phyloP scores from a whole-genome alignment of 768 basidiomycete species.

The Trametes villosa region DNA sequence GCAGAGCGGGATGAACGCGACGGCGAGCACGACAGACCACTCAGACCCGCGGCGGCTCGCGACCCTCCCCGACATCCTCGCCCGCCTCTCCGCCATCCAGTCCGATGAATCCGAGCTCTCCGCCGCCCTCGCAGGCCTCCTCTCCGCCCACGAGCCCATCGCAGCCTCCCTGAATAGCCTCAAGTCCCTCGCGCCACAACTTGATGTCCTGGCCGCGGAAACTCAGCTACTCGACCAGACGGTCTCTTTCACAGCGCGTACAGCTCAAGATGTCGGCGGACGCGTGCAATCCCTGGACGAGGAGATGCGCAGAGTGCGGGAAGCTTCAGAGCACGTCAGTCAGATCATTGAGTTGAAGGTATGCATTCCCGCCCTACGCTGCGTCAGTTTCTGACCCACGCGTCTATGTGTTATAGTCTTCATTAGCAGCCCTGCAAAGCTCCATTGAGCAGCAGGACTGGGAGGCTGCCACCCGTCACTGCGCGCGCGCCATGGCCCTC shows the following conservation, averaged over 20 bases:
- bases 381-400: not conserved
- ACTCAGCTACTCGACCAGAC: constrained; percentile 56
- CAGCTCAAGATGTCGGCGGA: constrained; percentile 89
- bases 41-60: constrained; percentile 46
- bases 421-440: constrained; percentile 57
- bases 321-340: constrained; percentile 88
- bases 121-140: constrained; percentile 66
- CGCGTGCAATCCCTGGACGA: constrained; percentile 88
- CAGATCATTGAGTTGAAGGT: constrained; percentile 97
- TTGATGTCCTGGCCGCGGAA: constrained; percentile 66
- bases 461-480: constrained; percentile 93
- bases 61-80: constrained; percentile 68
- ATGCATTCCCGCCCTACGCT: constrained; percentile 10
- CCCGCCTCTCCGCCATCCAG: constrained; percentile 75
- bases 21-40: not conserved
- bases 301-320: constrained; percentile 88
- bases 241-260: constrained; percentile 75
- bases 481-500: constrained; percentile 87
- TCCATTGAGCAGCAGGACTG: constrained; percentile 86
- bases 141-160: constrained; percentile 72
- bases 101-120: constrained; percentile 80
- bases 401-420: constrained; percentile 58
- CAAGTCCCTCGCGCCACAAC: constrained; percentile 58
- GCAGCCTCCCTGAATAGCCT: constrained; percentile 63
- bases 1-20: too few relatives aligned